phyloP scores from a whole-genome alignment of 208 protist species.

The Phytomonas sp. region DNA sequence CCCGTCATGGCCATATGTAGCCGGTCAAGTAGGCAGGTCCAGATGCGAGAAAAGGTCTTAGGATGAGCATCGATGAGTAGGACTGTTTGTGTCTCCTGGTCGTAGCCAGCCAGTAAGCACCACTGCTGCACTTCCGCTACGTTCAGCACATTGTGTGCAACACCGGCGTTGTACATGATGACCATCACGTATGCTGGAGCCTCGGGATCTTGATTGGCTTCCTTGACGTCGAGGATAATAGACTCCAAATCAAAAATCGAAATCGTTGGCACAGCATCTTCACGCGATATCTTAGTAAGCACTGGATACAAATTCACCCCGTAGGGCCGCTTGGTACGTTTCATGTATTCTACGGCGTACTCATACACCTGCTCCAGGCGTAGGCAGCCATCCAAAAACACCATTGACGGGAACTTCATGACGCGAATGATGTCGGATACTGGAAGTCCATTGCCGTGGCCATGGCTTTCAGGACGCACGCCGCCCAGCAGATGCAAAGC shows the following conservation, averaged over 20 bases:
- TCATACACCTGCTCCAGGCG: conserved; percentile 79
- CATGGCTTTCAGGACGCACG: conserved; percentile 47
- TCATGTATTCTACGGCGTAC: conserved; percentile 65
- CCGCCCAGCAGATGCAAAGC: conserved; percentile 81
- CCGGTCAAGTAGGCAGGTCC: conserved; percentile 76
- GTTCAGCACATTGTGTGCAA: conserved; percentile 84
- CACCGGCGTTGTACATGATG: conserved; percentile 85
- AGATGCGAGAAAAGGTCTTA: conserved; percentile 78
- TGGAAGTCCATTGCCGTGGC: conserved; percentile 75
- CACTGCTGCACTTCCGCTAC: conserved; percentile 68
- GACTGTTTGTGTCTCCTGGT: conserved; percentile 76
- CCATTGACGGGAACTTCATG: conserved; percentile 59
- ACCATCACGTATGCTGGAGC: conserved; percentile 71
- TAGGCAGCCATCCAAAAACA: conserved; percentile 68
- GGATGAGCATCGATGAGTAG: conserved; percentile 78
- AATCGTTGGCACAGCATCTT: conserved; percentile 83
- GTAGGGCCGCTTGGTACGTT: conserved; percentile 29
- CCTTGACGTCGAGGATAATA: conserved; percentile 69
- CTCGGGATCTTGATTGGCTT: conserved; percentile 67
- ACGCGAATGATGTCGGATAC: conserved; percentile 76
- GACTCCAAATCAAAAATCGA: conserved; percentile 83
- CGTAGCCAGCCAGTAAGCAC: conserved; percentile 81
- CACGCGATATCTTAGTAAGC: conserved; percentile 75
- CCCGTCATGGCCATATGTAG: conserved; percentile 86
- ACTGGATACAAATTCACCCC: conserved; percentile 68